Evolutionary conservation across 2,329 filamentous ascomycete genomes (phyloP).

Genomic region (Sarocladium brachiariae): DNA sequence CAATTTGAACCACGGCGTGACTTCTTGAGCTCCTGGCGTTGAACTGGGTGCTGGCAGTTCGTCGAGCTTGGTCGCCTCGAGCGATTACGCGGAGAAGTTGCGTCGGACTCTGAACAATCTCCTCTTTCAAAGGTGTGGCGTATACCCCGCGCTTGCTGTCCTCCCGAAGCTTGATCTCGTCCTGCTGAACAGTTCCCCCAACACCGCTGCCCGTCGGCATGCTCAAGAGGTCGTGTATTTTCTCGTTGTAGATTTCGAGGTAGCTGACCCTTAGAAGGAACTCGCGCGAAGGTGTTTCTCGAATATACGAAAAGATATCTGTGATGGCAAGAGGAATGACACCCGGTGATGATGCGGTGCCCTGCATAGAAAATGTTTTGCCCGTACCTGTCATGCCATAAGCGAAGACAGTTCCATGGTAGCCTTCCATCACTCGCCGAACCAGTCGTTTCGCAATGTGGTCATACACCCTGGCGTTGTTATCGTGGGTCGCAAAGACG

Average conservation of each 20-base stretch:
- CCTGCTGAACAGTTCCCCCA: conserved; percentile 53
- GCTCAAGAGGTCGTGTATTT: conserved; percentile 86
- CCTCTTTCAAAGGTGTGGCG: conserved; percentile 90
- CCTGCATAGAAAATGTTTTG: conserved; percentile 99
- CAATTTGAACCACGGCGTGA: conserved; percentile 97
- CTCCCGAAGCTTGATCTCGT: conserved; percentile 95
- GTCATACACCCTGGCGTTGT: conserved; percentile 93
- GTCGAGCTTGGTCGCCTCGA: conserved; percentile 80
- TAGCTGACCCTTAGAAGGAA: conserved; percentile 96
- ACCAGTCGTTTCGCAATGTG: conserved; percentile 89
- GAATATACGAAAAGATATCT: conserved; percentile 98
- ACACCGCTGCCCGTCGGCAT: conserved; percentile 55
- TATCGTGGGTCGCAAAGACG: conserved; percentile 88
- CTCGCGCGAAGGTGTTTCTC: conserved; percentile 89
- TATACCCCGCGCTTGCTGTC: conserved; percentile 96
- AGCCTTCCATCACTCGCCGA: conserved; percentile 96
- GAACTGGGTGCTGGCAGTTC: conserved; percentile 93
- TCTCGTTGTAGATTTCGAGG: conserved; percentile 98
- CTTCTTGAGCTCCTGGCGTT: conserved; percentile 94
- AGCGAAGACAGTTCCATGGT: conserved; percentile 95
- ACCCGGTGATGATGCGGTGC: conserved; percentile 88
- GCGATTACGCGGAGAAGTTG: conserved; percentile 93
- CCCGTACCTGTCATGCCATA: conserved; percentile 99
- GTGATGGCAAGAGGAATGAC: conserved; percentile 97
- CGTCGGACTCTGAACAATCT: conserved; percentile 96